phyloP scores from a whole-genome alignment of 228 moss, liverwort and hornwort genomes.

The Sphagnum fallax region DNA sequence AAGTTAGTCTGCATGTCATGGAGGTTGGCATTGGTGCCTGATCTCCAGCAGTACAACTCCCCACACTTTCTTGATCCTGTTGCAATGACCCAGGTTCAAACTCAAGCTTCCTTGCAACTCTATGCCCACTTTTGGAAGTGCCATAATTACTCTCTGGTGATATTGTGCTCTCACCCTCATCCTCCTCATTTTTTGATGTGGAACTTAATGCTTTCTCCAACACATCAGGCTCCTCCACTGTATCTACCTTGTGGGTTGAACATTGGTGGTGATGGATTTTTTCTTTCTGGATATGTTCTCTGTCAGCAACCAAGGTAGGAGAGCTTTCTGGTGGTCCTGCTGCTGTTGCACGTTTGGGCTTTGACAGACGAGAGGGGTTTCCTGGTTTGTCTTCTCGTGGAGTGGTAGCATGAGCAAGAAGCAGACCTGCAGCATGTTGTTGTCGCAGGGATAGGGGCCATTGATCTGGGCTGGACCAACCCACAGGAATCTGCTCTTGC shows the following conservation, averaged over 20 bases:
- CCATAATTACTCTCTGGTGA: not conserved
- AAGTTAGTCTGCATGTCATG: constrained; percentile 17
- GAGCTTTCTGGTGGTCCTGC: too few relatives aligned
- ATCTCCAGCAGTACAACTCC: constrained; percentile 34
- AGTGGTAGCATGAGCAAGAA: constrained; percentile 23
- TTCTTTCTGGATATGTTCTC: not conserved
- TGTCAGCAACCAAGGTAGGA: not conserved
- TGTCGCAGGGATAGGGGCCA: constrained; percentile 58
- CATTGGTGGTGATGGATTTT: constrained; percentile 15
- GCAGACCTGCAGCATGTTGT: constrained; percentile 44
- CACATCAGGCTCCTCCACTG: too few relatives aligned
- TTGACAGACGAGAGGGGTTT: not conserved
- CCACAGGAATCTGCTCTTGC: constrained; percentile 15
- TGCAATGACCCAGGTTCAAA: constrained; percentile 8
- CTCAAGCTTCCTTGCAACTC: constrained; percentile 3
- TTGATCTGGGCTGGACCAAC: constrained; percentile 37
- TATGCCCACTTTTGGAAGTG: not conserved
- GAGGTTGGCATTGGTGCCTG: not conserved
- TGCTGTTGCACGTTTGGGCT: too few relatives aligned
- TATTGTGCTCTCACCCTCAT: constrained; percentile 5
- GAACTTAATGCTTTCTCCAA: too few relatives aligned
- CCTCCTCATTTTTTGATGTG: too few relatives aligned
- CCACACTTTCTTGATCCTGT: constrained; percentile 44
- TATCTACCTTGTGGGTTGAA: too few relatives aligned
- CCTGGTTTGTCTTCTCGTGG: constrained; percentile 4